Evolutionary conservation across 2,329 filamentous ascomycete genomes (phyloP).

Genomic region (Diplodia sapinea): DNA sequence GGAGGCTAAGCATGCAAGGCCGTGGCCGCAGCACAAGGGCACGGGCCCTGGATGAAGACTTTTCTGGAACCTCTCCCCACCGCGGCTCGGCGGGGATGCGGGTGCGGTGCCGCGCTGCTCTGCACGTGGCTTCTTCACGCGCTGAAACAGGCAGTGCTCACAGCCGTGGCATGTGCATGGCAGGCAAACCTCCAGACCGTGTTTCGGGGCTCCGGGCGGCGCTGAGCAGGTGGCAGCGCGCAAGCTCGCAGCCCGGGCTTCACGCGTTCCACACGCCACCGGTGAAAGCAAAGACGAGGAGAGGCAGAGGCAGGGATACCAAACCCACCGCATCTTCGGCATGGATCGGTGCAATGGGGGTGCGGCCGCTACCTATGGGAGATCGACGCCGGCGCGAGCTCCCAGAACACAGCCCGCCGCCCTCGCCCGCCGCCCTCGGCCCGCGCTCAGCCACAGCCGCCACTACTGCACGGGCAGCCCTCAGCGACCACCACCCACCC

Average conservation of each 20-base stretch:
- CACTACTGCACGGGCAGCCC: background rate
- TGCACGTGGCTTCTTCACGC: background rate
- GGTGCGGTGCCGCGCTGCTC: background rate
- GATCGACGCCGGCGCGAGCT: background rate
- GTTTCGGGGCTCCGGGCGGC: constrained; percentile 5
- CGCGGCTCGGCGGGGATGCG: background rate
- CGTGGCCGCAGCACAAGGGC: background rate
- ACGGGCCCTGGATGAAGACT: background rate
- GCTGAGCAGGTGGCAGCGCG: background rate
- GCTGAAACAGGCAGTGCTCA: background rate
- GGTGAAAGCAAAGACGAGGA: background rate
- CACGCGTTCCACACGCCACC: constrained; percentile 3
- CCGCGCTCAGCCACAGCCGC: constrained; percentile 6
- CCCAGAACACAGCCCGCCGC: background rate
- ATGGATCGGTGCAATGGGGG: constrained; percentile 4
- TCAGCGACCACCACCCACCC: background rate
- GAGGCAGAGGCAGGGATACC: background rate
- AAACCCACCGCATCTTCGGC: background rate
- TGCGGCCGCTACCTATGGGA: constrained; percentile 19
- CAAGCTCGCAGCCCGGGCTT: background rate
- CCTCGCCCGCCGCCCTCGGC: background rate
- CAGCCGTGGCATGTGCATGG: background rate
- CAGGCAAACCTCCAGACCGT: background rate
- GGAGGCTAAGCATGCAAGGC: background rate
- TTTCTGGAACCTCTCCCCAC: background rate